These are phyloP conservation scores for Cadophora sp. DNA, from an alignment of 2,329 filamentous ascomycete genomes.

Conservation along the genomic window DNA sequence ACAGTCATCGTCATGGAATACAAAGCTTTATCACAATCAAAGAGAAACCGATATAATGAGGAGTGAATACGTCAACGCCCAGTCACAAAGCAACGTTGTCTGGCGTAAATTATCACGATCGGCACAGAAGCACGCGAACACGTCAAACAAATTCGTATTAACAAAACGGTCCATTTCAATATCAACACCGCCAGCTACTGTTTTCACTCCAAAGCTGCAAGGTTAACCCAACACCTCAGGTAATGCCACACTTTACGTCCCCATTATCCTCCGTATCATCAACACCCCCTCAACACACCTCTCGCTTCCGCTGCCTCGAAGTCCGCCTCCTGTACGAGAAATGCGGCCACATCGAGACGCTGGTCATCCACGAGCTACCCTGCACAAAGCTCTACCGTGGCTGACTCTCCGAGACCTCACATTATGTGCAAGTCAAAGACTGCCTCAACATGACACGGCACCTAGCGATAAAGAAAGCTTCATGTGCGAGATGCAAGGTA, in stretches of 20 bases:
- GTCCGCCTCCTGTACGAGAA: slow-evolving; percentile 16
- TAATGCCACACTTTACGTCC: not conserved
- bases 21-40: not conserved
- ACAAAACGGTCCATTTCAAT: not conserved
- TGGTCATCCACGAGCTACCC: slow-evolving; percentile 16
- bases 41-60: not conserved
- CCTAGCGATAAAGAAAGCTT: slow-evolving; percentile 4
- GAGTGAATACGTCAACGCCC: not conserved
- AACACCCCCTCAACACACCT: not conserved
- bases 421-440: slow-evolving; percentile 1
- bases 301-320: slow-evolving; percentile 17
- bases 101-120: not conserved
- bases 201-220: not conserved
- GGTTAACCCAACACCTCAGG: not conserved
- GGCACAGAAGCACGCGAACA: not conserved
- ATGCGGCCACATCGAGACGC: slow-evolving; percentile 18
- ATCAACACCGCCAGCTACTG: not conserved
- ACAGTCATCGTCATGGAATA: not conserved
- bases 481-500: not conserved
- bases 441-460: slow-evolving; percentile 4
- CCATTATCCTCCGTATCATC: not conserved
- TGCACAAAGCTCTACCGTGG: slow-evolving; percentile 15
- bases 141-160: not conserved
- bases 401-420: slow-evolving; percentile 11
- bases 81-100: not conserved